Percentiles rank a stretch among this genome's conserved stretches.
Evolutionary conservation across 2,329 filamentous ascomycete species (phyloP).

Genomic region (Juglanconis juglandina): DNA sequence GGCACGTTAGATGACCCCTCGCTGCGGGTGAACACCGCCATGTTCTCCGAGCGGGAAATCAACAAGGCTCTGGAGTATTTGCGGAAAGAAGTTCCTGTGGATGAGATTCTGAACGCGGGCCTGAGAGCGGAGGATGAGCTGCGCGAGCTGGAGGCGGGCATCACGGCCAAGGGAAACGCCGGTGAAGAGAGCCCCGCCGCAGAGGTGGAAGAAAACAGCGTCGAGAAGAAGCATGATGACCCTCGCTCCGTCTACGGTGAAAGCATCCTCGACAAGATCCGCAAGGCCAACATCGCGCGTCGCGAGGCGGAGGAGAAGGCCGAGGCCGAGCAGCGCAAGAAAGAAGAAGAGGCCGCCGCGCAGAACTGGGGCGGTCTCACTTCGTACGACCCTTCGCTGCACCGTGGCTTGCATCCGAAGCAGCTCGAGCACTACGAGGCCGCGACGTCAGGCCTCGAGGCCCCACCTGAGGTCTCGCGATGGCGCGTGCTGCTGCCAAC

Average conservation of each 20-base stretch:
- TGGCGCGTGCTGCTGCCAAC: slow-evolving; percentile 56
- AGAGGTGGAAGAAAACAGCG: slow-evolving; percentile 21
- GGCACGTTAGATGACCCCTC: slow-evolving; percentile 60
- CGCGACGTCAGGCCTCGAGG: slow-evolving; percentile 48
- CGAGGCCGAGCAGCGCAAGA: slow-evolving; percentile 37
- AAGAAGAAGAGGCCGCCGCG: slow-evolving; percentile 39
- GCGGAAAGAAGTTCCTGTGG: slow-evolving; percentile 50
- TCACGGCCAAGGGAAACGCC: slow-evolving; percentile 20
- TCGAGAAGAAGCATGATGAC: slow-evolving; percentile 34
- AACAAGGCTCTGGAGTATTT: slow-evolving; percentile 52
- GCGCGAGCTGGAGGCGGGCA: slow-evolving; percentile 43
- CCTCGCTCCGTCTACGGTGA: slow-evolving; percentile 50
- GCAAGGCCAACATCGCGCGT: slow-evolving; percentile 49
- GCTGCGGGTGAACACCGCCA: slow-evolving; percentile 44
- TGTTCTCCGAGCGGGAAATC: slow-evolving; percentile 40
- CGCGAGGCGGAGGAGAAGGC: slow-evolving; percentile 44
- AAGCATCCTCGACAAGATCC: slow-evolving; percentile 55
- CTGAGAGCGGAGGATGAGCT: slow-evolving; percentile 63
- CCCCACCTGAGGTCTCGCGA: slow-evolving; percentile 47
- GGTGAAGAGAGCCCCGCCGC: slow-evolving; percentile 21
- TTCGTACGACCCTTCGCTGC: slow-evolving; percentile 20
- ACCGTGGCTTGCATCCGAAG: slow-evolving; percentile 25
- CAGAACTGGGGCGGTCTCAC: slow-evolving; percentile 40
- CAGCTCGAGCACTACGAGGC: slow-evolving; percentile 41
- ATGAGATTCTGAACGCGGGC: slow-evolving; percentile 60